Evolutionary conservation across 176 grass and related monocot species (phyloP).

Genomic region (Poa annua): DNA sequence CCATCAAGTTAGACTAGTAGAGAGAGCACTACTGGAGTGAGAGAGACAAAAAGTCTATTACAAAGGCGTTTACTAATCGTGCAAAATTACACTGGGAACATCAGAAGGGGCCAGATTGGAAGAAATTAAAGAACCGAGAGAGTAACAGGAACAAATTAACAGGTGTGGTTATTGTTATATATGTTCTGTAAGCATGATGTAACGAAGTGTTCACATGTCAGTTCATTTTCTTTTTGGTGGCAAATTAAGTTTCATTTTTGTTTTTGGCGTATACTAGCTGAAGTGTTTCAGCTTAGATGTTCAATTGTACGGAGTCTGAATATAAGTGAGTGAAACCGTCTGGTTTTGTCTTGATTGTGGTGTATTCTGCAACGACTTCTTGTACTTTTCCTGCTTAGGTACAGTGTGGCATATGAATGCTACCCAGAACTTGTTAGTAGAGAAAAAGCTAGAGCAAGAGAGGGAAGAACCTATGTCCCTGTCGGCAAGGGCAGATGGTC

Average conservation of each 20-base stretch:
- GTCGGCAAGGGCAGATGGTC: constrained; percentile 47
- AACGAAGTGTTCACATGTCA: background rate
- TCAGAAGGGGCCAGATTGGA: background rate
- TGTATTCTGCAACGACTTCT: constrained; percentile 16
- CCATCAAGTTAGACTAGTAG: constrained; percentile 1
- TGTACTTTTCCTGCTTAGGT: background rate
- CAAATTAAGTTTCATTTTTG: background rate
- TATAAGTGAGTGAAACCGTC: background rate
- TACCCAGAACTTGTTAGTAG: background rate
- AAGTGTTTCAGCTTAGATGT: background rate
- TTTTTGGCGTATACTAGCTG: background rate
- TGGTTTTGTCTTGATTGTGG: background rate
- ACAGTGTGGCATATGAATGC: constrained; percentile 10
- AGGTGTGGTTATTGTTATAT: background rate
- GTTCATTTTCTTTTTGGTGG: background rate
- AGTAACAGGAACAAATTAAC: constrained; percentile 27
- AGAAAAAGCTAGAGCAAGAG: constrained; percentile 8
- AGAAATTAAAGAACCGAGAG: constrained; percentile 33
- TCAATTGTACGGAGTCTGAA: background rate
- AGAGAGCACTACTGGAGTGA: background rate
- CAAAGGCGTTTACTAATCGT: background rate
- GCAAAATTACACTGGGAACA: constrained; percentile 23
- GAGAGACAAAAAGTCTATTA: background rate
- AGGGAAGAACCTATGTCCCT: constrained; percentile 6
- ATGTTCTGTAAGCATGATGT: constrained; percentile 43